A percentile compares a stretch with the other conserved stretches of the same genome.
Evolutionary conservation across 257 asterid genomes (phyloP).

Genomic region (Solanum appendiculatum): DNA sequence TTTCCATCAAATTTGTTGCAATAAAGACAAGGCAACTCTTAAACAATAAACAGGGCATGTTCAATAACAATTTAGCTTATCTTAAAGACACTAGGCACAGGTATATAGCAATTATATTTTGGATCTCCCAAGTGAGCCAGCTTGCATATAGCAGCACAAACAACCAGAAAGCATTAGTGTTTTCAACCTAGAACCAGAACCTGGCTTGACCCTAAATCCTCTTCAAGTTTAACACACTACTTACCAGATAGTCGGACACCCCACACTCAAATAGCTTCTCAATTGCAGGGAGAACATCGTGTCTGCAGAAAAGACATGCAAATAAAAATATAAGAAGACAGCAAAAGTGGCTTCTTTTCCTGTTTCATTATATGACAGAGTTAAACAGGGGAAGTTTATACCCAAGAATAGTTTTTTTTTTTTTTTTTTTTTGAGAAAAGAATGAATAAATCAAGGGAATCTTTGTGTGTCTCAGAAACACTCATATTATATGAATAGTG

Average conservation of each 20-base stretch:
- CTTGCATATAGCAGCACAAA: not conserved
- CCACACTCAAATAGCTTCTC: slow-evolving; percentile 83
- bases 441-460: not conserved
- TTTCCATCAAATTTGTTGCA: not conserved
- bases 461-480: not conserved
- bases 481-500: not conserved
- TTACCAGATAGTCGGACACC: slow-evolving; percentile 84
- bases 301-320: slow-evolving; percentile 26
- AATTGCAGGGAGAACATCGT: slow-evolving; percentile 46
- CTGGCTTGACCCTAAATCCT: not conserved
- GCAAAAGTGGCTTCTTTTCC: not conserved
- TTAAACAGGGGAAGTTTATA: not conserved
- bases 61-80: not conserved
- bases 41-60: not conserved
- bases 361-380: not conserved
- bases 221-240: slow-evolving; percentile 1
- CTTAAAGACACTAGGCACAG: not conserved
- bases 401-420: not conserved
- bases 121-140: not conserved
- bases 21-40: not conserved
- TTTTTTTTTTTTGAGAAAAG: not conserved
- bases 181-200: not conserved
- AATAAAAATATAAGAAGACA: not conserved
- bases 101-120: not conserved
- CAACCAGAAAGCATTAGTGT: not conserved